Evolutionary conservation across 495 filamentous ascomycete genomes (phyloP).

Genomic region (Tuber borchii): DNA sequence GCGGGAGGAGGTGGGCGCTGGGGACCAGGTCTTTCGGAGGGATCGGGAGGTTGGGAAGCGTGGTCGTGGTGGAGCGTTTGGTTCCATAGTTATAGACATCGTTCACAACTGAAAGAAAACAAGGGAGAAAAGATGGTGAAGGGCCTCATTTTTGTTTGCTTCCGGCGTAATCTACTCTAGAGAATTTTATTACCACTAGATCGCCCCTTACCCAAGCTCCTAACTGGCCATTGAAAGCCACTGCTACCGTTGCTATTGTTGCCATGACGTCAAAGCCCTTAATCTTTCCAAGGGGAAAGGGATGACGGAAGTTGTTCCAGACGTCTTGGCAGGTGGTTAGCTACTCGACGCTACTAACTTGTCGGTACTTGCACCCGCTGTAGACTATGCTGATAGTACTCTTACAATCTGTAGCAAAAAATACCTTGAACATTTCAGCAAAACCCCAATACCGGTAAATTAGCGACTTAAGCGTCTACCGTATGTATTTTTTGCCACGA

Average conservation of each 20-base stretch:
- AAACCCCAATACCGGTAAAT: too few species aligned
- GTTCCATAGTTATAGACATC: conserved; percentile 1
- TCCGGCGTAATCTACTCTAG: not conserved
- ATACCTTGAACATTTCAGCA: too few species aligned
- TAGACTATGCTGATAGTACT: too few species aligned
- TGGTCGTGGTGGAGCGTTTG: not conserved
- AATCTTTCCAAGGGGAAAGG: not conserved
- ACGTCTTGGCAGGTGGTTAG: too few species aligned
- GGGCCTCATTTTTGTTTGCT: not conserved
- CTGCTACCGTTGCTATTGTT: not conserved
- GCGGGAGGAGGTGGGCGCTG: not conserved
- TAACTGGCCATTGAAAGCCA: not conserved
- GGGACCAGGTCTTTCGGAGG: conserved; percentile 21
- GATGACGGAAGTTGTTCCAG: not conserved
- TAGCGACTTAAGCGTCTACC: too few species aligned
- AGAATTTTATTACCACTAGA: not conserved
- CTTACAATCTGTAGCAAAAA: too few species aligned
- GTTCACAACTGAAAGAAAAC: conserved; percentile 4
- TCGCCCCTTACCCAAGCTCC: not conserved
- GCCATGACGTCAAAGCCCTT: not conserved
- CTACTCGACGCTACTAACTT: too few species aligned
- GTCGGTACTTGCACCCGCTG: too few species aligned
- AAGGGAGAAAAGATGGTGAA: not conserved
- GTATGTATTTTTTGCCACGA: too few species aligned
- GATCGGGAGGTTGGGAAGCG: conserved; percentile 2